Evolutionary conservation across 257 asterid genomes (phyloP).

Genomic region (Petrea volubilis): DNA sequence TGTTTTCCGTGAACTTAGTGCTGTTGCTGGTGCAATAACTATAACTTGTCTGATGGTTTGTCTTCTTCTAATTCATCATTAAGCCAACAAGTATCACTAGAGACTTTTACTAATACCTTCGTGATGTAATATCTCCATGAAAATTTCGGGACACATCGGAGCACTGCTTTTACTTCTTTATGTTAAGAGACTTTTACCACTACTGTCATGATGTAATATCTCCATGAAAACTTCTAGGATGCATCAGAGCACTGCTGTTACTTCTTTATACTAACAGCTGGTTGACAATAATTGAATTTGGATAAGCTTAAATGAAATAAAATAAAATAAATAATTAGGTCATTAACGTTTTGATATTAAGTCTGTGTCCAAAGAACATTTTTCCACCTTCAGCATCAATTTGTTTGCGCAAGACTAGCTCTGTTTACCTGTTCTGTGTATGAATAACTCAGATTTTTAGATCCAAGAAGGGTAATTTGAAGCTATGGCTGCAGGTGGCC

Average conservation of each 20-base stretch:
- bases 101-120: neutral
- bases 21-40: slow-evolving; percentile 93
- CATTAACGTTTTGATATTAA: neutral
- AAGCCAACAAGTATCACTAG: slow-evolving; percentile 9
- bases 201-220: neutral
- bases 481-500: slow-evolving; percentile 66
- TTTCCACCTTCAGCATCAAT: neutral
- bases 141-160: neutral
- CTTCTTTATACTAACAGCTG: neutral
- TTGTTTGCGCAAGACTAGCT: neutral
- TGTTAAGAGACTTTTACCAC: neutral
- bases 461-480: slow-evolving; percentile 13
- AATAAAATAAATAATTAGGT: neutral
- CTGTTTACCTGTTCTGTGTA: neutral
- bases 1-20: slow-evolving; percentile 85
- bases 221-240: neutral
- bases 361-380: neutral
- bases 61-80: slow-evolving; percentile 34
- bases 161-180: neutral
- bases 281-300: neutral
- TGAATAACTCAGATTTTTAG: neutral
- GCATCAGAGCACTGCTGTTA: neutral
- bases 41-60: slow-evolving; percentile 93
- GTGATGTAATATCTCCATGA: neutral
- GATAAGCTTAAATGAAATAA: neutral